Evolutionary conservation across 2,329 filamentous ascomycete species (phyloP), one percentile per base, ranked within the genome.

Genomic region (Myotisia sp.): DNA sequence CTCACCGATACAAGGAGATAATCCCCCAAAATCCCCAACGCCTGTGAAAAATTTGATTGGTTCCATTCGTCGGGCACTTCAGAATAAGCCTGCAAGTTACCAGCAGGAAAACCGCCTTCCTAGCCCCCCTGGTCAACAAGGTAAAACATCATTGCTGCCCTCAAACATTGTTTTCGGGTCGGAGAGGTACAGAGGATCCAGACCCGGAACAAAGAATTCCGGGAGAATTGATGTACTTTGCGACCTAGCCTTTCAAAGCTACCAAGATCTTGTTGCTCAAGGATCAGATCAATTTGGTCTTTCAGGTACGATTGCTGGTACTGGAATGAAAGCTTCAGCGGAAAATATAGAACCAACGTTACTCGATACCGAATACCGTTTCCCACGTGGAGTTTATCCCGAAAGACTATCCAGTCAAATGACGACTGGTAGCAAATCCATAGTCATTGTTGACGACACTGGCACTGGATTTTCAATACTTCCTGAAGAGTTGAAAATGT

Each of bases 21-120:
- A 46, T 3, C 19, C 26, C 32, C 39, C 46, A 5, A 41, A 47
- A 24, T 33, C 46, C 19, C 44, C 54, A 6, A 49, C 46, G 16
- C 78, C 79, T 20, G 82, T 94, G 68, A 86, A 78, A 55, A 90
- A 76, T 46, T 70, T 95, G 0, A 68, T 98, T 33, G 81, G 85
- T 5, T 87, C 81, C 42, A 81, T 95, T 23, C 79, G 85, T 12
- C 75, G 84, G 42, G 86, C 78, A 4, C 56, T 94, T 31, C 83
- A 83, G 51, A 82, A 67, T 9, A 62, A 62, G 35, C 60, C 65
- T 32, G 52, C 55, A 16, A 50, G 45, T 3, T 47, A 19, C n/a
- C 13, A 27, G 14, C 16, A n/a, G 4, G 10, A 31, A n/a, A 12
- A 26, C 29, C 8, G 12, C 8, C 7, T 19, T 23, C 12, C 29